Evolutionary conservation across 1,284 basidiomycete species (phyloP).

Genomic region (Sanghuangporus baumii): DNA sequence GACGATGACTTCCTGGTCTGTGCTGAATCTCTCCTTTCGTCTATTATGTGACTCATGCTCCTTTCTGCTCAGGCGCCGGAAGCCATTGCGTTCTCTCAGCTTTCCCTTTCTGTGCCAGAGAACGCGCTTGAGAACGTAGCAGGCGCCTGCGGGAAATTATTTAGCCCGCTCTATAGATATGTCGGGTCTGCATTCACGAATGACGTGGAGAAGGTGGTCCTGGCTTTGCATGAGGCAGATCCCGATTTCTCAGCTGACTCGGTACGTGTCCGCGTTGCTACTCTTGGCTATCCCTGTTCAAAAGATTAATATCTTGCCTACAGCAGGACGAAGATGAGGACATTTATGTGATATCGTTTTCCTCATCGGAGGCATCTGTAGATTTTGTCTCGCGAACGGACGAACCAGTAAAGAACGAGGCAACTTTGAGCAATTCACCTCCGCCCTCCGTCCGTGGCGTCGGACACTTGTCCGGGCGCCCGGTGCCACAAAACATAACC

Average conservation of each 20-base stretch:
- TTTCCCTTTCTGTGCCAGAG: conserved; percentile 9
- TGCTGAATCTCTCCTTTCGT: neutral
- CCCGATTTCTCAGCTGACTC: conserved; percentile 18
- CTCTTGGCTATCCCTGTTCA: conserved; percentile 11
- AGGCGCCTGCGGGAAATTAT: conserved; percentile 25
- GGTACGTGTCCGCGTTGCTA: conserved; percentile 6
- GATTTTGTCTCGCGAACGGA: neutral
- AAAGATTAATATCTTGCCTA: conserved; percentile 16
- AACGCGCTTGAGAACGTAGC: conserved; percentile 17
- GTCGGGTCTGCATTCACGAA: conserved; percentile 23
- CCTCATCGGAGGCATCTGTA: neutral
- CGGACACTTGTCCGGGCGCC: neutral
- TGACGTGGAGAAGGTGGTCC: conserved; percentile 27
- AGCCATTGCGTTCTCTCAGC: conserved; percentile 4
- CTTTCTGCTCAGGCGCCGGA: conserved; percentile 3
- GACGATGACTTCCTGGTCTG: conserved; percentile 3
- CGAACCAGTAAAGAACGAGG: neutral
- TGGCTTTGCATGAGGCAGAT: conserved; percentile 21
- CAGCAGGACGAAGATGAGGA: conserved; percentile 18
- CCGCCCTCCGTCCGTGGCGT: neutral
- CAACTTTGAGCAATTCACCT: neutral
- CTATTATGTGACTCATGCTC: neutral
- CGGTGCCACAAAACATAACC: conserved; percentile 21
- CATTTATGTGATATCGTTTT: conserved; percentile 14
- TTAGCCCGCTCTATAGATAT: conserved; percentile 25